Evolutionary conservation across 1,284 basidiomycete genomes (phyloP), one percentile per base, ranked within the genome.

Genomic region (Amylostereum areolatum): DNA sequence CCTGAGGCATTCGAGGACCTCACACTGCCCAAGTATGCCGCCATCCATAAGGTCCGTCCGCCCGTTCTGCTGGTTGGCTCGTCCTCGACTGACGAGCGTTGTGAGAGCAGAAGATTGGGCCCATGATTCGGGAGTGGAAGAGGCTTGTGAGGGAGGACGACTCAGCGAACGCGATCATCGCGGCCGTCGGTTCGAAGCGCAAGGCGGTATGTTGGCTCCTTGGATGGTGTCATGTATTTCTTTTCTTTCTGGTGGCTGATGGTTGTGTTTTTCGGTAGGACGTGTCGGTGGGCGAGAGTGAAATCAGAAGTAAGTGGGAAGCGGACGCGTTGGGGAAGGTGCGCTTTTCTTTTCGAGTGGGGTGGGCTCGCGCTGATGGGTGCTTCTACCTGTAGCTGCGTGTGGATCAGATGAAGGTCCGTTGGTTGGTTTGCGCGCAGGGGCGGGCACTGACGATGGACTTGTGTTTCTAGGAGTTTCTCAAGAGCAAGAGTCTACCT

Each of bases 321-420:
- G 64, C 67, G 8, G 85, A 80, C 3, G 70, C 66, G 18, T 67
- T 92, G 40, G 67, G 57, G 50, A 92, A 89, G 74, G 89, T 88
- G 25, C 7, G 41, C 28, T n/a, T 6, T 29, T 29, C 60, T 61
- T 75, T 44, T 43, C 43, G 53, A 51, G 47, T 31, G 28, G 33
- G 56, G 39, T 52, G n/a, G 44, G 35, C 55, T 24, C 7, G 10
- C 25, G 43, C 44, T 54, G 53, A 51, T 46, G 45, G 34, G 27
- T 25, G 30, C 45, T n/a, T 55, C 36, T 56, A 49, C 8, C 33
- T 8, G n/a, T 57, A 92, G 89, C 70, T 89, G 52, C 83, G 80
- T 36, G 85, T 89, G 49, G 83, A 84, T 62, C 85, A 92, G 56
- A 69, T 93, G 46, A 89, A 85, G 74, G 87, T 87, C 45, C 34